Base-by-base conservation (phyloP, 2,329 filamentous ascomycete species). In the Ophiosphaerella herpotricha region DNA sequence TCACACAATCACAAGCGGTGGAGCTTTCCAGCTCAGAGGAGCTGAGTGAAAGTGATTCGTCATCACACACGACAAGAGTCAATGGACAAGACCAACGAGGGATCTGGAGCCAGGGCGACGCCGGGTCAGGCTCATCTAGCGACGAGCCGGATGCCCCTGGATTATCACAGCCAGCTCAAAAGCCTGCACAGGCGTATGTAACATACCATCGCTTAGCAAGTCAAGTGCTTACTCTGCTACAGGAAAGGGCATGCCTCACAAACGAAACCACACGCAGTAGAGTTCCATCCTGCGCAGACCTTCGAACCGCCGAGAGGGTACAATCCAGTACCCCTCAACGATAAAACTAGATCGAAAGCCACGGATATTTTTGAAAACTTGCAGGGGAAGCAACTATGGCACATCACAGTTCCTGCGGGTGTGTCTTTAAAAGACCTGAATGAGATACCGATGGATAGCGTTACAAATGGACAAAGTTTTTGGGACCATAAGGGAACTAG, bases 321-420 rank as follows among this genome's bases (percentile, higher is more conserved):
- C 79, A 76, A 57, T 61, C 74, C 57, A 67, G 76, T 66, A 70
- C 79, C 60, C 74, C 82, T 64, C 72, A 83, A 51, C 70, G 80
- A 59, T 14, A 63, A 61, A 26, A 57, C 68, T 6, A 54, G 63
- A 7, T 72, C 67, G 7, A 66, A 64, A 35, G 48, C 64, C 6
- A 45, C 64, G 7, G 75, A 81, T 18, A 72, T 87, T 45, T 84
- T 89, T 61, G 80, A 77, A 61, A 82, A 83, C 60, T 68, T 87
- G 7, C 76, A 84, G 48, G 86, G 86, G 55, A 91, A 90, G 76
- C 85, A 91, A 68, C 78, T 91, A 51, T 92, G 88, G 89, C 89
- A 91, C 69, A 90, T 92, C 61, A 89, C 86, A 8, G 85, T 87
- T 3, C 89, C 89, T 2, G 82, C 85, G 5, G 84, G 83, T 9